Evolutionary conservation across 2,329 filamentous ascomycete species (phyloP), one percentile per base, ranked within the genome.

Genomic region (Lecanosticta acicola): DNA sequence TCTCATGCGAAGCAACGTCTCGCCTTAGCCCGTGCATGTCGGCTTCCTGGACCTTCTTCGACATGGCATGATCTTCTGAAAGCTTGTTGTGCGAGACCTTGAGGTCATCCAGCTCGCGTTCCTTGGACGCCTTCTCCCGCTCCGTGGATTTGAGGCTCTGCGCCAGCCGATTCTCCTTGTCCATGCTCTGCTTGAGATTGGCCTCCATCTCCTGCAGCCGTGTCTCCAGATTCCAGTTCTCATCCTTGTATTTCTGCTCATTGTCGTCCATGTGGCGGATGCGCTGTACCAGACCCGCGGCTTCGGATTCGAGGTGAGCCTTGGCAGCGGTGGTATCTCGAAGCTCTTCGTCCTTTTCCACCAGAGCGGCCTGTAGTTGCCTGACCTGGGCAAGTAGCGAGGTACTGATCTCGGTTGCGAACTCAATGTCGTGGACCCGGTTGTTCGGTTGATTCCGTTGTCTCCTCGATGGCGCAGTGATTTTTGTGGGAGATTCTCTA

Each of bases 201-300:
- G 84, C 78, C 42, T 85, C 77, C 34, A 91, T 74, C 53, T 97
- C 90, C 59, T 95, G 93, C 17, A 94, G 78, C 59, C 89, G 87
- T 0, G 90, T 94, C 67, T 98, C 93, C 32, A 98, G 77, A 53
- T 86, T 91, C 93, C 93, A 98, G 65, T 97, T 98, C 67, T 97
- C 93, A 62, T 98, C 93, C 69, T 96, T 97, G 71, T 94, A 95
- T 42, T 87, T 84, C 60, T 94, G 85, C 66, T 98, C 93, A 64
- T 86, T 95, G 68, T 98, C 93, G 58, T 96, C 90, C 33, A 96
- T 74, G 4, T 79, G 78, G 62, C 87, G 85, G 54, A 97, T 73
- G 26, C 89, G 81, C 65, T 94, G 87, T 43, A 84, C 79, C 53
- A 94, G 79, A 2, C 78, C 80, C 64, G 94, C 85, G 0, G 83